Evolutionary conservation across 2,329 filamentous ascomycete genomes (phyloP).

Genomic region (Periglandula ipomoeae): DNA sequence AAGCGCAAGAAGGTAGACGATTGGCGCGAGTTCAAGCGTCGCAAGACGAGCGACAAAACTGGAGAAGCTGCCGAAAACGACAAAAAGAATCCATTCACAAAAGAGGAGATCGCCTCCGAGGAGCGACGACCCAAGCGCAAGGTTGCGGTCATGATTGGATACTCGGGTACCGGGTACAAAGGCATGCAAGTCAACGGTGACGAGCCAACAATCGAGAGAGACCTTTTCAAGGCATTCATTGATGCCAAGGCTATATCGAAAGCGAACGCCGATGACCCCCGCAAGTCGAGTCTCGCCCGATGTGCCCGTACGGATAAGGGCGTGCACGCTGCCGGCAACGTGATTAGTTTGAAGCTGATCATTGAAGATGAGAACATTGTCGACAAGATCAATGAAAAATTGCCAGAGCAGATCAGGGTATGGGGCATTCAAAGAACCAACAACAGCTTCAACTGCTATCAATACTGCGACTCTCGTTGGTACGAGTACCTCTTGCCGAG

Average conservation of each 20-base stretch:
- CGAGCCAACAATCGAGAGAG: constrained; percentile 91
- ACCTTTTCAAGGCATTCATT: constrained; percentile 87
- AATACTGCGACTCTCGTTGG: constrained; percentile 87
- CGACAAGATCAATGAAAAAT: constrained; percentile 77
- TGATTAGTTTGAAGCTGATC: constrained; percentile 92
- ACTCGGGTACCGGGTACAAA: constrained; percentile 92
- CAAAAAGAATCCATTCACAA: constrained; percentile 41
- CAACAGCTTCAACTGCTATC: constrained; percentile 89
- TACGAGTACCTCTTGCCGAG: constrained; percentile 97
- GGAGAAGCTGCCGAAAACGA: constrained; percentile 23
- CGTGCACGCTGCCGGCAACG: constrained; percentile 90
- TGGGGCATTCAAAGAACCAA: constrained; percentile 90
- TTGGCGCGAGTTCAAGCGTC: constrained; percentile 32
- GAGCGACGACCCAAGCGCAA: constrained; percentile 88
- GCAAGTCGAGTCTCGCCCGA: constrained; percentile 88
- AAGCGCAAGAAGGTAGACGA: constrained; percentile 31
- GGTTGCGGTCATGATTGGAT: constrained; percentile 90
- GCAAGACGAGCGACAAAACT: constrained; percentile 26
- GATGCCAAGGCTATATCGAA: constrained; percentile 90
- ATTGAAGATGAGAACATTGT: constrained; percentile 84
- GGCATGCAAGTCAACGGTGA: constrained; percentile 84
- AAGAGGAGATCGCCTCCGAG: constrained; percentile 83
- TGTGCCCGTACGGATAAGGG: constrained; percentile 97
- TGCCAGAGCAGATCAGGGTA: constrained; percentile 83
- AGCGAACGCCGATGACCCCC: constrained; percentile 91